Percentiles rank a stretch among this genome's conserved stretches.
phyloP scores from a whole-genome alignment of 2,329 filamentous ascomycete species.

The Lachnellula arida region DNA sequence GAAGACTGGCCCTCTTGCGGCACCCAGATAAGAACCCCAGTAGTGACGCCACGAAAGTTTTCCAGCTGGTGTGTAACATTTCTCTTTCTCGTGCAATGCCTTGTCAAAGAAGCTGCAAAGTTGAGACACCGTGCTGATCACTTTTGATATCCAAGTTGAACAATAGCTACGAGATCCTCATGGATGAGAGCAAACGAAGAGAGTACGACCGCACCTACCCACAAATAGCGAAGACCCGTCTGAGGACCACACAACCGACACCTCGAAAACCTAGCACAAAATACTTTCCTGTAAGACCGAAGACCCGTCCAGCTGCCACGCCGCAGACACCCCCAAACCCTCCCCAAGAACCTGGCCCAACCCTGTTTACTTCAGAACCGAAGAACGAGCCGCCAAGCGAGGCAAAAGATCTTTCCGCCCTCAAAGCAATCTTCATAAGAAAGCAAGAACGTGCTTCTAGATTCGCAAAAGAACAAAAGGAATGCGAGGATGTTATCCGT shows the following conservation, averaged over 20 bases:
- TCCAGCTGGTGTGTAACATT: neutral
- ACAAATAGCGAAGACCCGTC: neutral
- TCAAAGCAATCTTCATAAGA: neutral
- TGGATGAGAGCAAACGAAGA: constrained; percentile 27
- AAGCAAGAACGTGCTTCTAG: neutral
- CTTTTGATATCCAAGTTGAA: neutral
- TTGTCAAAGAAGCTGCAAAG: too few relatives aligned
- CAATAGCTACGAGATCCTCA: constrained; percentile 31
- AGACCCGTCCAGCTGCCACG: neutral
- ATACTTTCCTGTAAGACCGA: constrained; percentile 6
- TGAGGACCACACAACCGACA: neutral
- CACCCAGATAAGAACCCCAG: constrained; percentile 31
- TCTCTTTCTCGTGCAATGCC: neutral
- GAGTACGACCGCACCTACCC: constrained; percentile 30
- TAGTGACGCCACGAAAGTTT: constrained; percentile 7
- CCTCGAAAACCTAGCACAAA: neutral
- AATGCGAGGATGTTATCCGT: neutral
- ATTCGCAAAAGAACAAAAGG: neutral
- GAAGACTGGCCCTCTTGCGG: constrained; percentile 29
- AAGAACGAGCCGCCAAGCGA: neutral
- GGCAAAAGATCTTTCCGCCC: neutral
- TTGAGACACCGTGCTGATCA: neutral
- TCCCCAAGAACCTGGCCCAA: too few relatives aligned
- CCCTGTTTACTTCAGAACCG: constrained; percentile 7
- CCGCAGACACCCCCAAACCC: too few relatives aligned